Evolutionary conservation across 1,284 basidiomycete species (phyloP), one percentile per base, ranked within the genome.

Genomic region (Cerioporus squamosus): DNA sequence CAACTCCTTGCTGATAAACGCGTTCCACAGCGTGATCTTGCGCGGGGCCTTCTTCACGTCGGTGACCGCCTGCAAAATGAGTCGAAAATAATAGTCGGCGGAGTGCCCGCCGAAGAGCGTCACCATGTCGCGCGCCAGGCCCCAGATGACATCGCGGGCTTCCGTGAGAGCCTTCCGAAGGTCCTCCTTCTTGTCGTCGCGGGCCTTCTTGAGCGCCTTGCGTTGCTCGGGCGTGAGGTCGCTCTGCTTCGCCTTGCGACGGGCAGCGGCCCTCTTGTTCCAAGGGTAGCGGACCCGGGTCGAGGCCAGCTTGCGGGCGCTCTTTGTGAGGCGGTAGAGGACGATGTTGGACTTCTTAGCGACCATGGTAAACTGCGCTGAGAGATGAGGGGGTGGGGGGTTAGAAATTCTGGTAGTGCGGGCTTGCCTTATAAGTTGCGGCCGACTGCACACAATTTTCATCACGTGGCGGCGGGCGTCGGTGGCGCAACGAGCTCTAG

Each of bases 21-120:
- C 55, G 42, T 57, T 57, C 55, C 55, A 57, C 4, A 38, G 47
- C 3, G 33, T 51, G 26, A 51, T 44, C 47, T 42, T 48, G 42
- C 49, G 48, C 9, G 47, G 38, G 15, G 20, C 44, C 23, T 23
- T 45, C n/a, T 24, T 33, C 18, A 26, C 24, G 18, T n/a, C 36
- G 55, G 15, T 39, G 17, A 23, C 38, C 48, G 20, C 29, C 44
- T 60, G 53, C 33, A 60, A 40, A 18, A 60, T 51, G n/a, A 31
- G 47, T 6, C n/a, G 23, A 43, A 56, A 52, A 31, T 55, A 55
- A 23, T 60, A 49, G 3, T 45, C 22, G 3, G 46, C 23, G 14
- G 18, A 42, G 22, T 60, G 54, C 14, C 46, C 40, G 22, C 44
- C 44, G 42, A 59, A 53, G 15, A 43, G 36, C 51, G 31, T 31